Percentiles rank a stretch among this genome's conserved stretches.
Conservation (phyloP, 306 rosid species). For the Sophora flavescens region DNA sequence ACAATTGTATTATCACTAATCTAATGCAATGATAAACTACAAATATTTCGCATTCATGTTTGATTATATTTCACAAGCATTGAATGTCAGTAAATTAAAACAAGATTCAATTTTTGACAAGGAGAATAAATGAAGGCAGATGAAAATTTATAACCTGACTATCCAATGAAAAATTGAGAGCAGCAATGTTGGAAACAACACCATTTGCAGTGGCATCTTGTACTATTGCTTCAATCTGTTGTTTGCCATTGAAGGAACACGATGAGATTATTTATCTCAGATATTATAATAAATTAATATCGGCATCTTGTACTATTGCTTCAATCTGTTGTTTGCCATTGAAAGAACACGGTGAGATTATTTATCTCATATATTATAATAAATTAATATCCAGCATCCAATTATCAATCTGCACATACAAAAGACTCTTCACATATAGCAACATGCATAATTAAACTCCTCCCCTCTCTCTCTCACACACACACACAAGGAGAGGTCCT, state of each 20-base stretch:
- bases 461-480: neutral
- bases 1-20: slow-evolving; percentile 22
- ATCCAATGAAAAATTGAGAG: slow-evolving; percentile 82
- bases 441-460: slow-evolving; percentile 1
- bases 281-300: slow-evolving; percentile 30
- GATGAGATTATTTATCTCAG: neutral
- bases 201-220: slow-evolving; percentile 82
- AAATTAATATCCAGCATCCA: slow-evolving; percentile 30
- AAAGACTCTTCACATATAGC: neutral
- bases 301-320: slow-evolving; percentile 77
- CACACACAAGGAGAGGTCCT: neutral
- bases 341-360: slow-evolving; percentile 36
- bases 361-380: slow-evolving; percentile 11
- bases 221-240: slow-evolving; percentile 88
- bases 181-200: slow-evolving; percentile 67
- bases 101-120: neutral
- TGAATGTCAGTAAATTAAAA: neutral
- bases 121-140: slow-evolving; percentile 20
- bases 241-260: slow-evolving; percentile 41
- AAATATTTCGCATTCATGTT: slow-evolving; percentile 27
- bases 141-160: slow-evolving; percentile 66
- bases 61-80: neutral
- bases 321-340: slow-evolving; percentile 71
- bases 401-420: slow-evolving; percentile 32
- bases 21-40: slow-evolving; percentile 8